Evolutionary conservation across 768 basidiomycete species (phyloP).

Genomic region (Cubamyces sp.): DNA sequence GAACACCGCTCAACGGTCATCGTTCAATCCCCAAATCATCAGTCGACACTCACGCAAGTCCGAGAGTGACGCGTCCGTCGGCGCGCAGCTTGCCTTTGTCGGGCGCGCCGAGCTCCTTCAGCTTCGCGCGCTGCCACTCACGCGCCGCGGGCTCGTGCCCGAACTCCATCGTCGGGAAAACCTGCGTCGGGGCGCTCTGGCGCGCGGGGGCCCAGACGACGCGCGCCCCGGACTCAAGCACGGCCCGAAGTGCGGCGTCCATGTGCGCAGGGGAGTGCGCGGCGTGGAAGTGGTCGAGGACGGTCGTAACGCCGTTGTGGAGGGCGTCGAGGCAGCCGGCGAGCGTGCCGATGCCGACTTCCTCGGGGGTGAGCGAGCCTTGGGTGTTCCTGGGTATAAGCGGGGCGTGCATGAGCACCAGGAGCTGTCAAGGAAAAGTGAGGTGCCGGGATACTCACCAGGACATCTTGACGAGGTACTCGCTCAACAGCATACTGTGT

Average conservation of each 20-base stretch:
- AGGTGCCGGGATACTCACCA: conserved; percentile 19
- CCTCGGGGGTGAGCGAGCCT: conserved; percentile 31
- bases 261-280: conserved; percentile 31
- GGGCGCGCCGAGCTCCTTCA: conserved; percentile 29
- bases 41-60: conserved; percentile 27
- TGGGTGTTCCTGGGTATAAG: conserved; percentile 28
- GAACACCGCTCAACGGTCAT: not conserved
- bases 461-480: conserved; percentile 35
- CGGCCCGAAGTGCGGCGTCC: conserved; percentile 31
- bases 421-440: not conserved
- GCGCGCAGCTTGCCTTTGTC: conserved; percentile 30
- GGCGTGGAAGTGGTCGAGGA: conserved; percentile 39
- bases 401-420: no score
- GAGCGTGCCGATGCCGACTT: conserved; percentile 36
- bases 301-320: conserved; percentile 37
- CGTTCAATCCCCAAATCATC: no score
- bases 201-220: conserved; percentile 35
- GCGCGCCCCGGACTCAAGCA: conserved; percentile 34
- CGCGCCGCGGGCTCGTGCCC: conserved; percentile 28
- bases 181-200: conserved; percentile 29
- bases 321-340: conserved; percentile 37
- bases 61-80: conserved; percentile 36
- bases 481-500: conserved; percentile 33
- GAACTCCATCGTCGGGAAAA: conserved; percentile 27
- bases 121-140: conserved; percentile 32